Evolutionary conservation across 805 yeast genomes (phyloP), one percentile per base, ranked within the genome.

Genomic region (Suhomyces emberorum): DNA sequence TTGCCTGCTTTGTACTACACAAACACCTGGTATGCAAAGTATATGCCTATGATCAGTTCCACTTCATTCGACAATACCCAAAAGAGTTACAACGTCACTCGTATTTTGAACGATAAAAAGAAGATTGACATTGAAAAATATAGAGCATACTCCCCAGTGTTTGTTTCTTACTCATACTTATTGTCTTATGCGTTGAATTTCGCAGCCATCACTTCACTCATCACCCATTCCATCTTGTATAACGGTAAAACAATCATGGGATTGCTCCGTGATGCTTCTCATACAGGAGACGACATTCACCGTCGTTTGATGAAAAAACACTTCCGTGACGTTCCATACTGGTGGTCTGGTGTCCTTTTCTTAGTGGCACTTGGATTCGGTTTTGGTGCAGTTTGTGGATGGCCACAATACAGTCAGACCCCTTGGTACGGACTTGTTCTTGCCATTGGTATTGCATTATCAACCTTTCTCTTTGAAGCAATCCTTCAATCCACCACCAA

Each of bases 271-370:
- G 41, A 51, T 28, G 43, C 46, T 2, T 41, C 41, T 5, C 45
- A 44, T 17, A 37, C 44, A 15, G 48, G 48, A 5, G 43, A 47
- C 16, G 56, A 51, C 28, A 43, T 51, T n/a, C 56, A 51, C 44
- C 37, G 41, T 34, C 41, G 56, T 16, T 37, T 48, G 32, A 46
- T 49, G 48, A 39, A 44, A 25, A 43, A 39, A 24, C 44, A 44
- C 30, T 51, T 45, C 30, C 43, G 41, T 22, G 46, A 46, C 18
- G 56, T 48, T 4, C 56, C 56, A 8, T 40, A 34, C 28, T 51
- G 55, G 55, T 51, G 56, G 56, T 48, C 44, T 17, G 46, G 18
- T 10, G 29, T 47, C 1, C 48, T 59, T 7, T 59, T 64, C 41
- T 45, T 63, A 10, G 38, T 47, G 4, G 44, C 54, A 21, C 42